A percentile compares a stretch with the other conserved stretches of the same genome.
Evolutionary conservation across 2,329 filamentous ascomycete genomes (phyloP).

Genomic region (Thelonectria discophora): DNA sequence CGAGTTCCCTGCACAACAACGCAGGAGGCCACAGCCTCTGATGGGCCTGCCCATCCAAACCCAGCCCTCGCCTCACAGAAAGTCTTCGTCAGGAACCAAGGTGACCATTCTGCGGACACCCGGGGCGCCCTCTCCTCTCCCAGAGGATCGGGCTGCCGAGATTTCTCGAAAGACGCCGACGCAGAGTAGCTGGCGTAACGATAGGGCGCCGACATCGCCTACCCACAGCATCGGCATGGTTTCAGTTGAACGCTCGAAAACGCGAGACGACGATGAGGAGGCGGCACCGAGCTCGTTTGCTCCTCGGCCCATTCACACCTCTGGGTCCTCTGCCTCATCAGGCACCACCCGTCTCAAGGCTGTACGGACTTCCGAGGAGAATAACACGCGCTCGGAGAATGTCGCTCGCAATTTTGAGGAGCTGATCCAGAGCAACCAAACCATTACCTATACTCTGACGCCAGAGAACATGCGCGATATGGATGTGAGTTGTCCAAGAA

Average conservation of each 20-base stretch:
- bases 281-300: slow-evolving; percentile 30
- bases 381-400: slow-evolving; percentile 59
- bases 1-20: slow-evolving; percentile 33
- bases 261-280: slow-evolving; percentile 50
- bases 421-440: slow-evolving; percentile 82
- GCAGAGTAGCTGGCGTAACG: slow-evolving; percentile 35
- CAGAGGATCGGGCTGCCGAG: slow-evolving; percentile 47
- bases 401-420: slow-evolving; percentile 78
- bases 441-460: slow-evolving; percentile 83
- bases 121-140: slow-evolving; percentile 42
- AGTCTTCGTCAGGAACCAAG: slow-evolving; percentile 45
- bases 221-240: slow-evolving; percentile 50
- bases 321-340: slow-evolving; percentile 62
- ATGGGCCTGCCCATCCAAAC: slow-evolving; percentile 24
- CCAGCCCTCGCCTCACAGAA: slow-evolving; percentile 30
- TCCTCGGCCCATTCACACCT: slow-evolving; percentile 55
- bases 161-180: slow-evolving; percentile 45
- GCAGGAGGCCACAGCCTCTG: slow-evolving; percentile 33
- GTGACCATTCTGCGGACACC: slow-evolving; percentile 47
- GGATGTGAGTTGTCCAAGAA: slow-evolving; percentile 62
- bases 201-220: slow-evolving; percentile 38
- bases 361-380: slow-evolving; percentile 67
- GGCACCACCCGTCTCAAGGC: slow-evolving; percentile 61
- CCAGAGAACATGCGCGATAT: slow-evolving; percentile 81
- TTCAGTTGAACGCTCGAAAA: slow-evolving; percentile 50